A percentile compares a stretch with the other conserved stretches of the same genome.
phyloP scores from a whole-genome alignment of 1,139 yeast genomes.

The Taphrina deformans region DNA sequence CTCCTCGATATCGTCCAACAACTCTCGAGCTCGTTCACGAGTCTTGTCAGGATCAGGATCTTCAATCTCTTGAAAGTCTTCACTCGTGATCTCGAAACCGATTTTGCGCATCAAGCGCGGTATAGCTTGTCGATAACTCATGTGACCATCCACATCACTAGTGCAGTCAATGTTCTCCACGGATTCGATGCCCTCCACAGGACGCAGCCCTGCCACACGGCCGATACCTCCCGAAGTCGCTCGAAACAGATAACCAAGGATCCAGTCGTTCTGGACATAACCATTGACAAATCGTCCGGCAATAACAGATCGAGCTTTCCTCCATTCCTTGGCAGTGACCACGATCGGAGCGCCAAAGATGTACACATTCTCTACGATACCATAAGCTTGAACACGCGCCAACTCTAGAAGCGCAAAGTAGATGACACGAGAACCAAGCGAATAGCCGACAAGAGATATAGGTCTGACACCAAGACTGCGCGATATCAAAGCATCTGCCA shows the following conservation, averaged over 20 bases:
- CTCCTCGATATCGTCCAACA: conserved; percentile 42
- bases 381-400: conserved; percentile 82
- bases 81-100: conserved; percentile 82
- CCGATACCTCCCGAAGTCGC: conserved; percentile 95
- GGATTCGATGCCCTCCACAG: conserved; percentile 61
- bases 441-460: conserved; percentile 86
- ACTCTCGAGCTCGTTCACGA: conserved; percentile 51
- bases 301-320: conserved; percentile 79
- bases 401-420: conserved; percentile 86
- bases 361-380: conserved; percentile 83
- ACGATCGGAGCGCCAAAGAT: conserved; percentile 89
- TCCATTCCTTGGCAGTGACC: conserved; percentile 72
- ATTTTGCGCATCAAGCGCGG: conserved; percentile 69
- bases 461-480: conserved; percentile 93
- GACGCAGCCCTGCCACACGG: conserved; percentile 84
- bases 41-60: conserved; percentile 91
- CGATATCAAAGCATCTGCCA: conserved; percentile 86
- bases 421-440: conserved; percentile 89
- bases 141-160: conserved; percentile 85
- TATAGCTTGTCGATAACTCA: conserved; percentile 92
- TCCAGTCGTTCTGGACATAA: conserved; percentile 91
- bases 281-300: conserved; percentile 91
- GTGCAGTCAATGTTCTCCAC: conserved; percentile 87
- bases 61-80: conserved; percentile 92
- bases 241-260: conserved; percentile 87